These are phyloP conservation scores for Starmerella lactis-condensi DNA, from an alignment of 805 yeast species.

Conservation along the genomic window DNA sequence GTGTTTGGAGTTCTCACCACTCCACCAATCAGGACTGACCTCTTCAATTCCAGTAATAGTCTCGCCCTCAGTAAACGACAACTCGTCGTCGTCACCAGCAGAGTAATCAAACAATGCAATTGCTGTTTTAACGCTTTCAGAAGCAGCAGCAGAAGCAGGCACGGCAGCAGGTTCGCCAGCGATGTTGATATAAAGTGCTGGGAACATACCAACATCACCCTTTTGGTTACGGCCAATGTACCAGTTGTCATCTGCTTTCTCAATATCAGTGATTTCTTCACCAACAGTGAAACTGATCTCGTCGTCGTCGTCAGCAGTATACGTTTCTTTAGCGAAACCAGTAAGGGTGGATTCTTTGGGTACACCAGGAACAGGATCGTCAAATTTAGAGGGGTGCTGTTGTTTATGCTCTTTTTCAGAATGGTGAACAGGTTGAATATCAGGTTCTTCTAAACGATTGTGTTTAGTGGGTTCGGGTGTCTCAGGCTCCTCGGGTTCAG, in stretches of 20 bases:
- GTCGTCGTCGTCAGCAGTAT: slow-evolving; percentile 58
- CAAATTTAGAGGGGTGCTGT: slow-evolving; percentile 14
- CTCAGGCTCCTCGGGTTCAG: too few relatives aligned
- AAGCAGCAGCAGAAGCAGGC: slow-evolving; percentile 11
- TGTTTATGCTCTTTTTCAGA: slow-evolving; percentile 15
- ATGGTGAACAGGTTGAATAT: slow-evolving; percentile 13
- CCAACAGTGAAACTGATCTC: slow-evolving; percentile 53
- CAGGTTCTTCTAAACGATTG: not conserved
- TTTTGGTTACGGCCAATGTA: slow-evolving; percentile 67
- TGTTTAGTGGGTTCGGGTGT: not conserved
- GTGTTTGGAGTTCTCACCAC: slow-evolving; percentile 55
- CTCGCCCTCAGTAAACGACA: slow-evolving; percentile 71
- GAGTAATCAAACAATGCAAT: slow-evolving; percentile 63
- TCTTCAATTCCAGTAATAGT: slow-evolving; percentile 64
- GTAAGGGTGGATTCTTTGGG: slow-evolving; percentile 18
- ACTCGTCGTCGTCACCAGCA: slow-evolving; percentile 83
- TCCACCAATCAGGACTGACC: slow-evolving; percentile 95
- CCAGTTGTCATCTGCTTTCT: slow-evolving; percentile 61
- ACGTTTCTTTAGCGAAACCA: slow-evolving; percentile 52
- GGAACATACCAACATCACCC: slow-evolving; percentile 78
- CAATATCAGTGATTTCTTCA: slow-evolving; percentile 46
- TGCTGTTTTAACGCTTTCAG: slow-evolving; percentile 15
- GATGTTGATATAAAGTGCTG: slow-evolving; percentile 60
- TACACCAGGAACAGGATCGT: slow-evolving; percentile 5
- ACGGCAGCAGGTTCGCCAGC: slow-evolving; percentile 14